Conservation (phyloP, 2,329 filamentous ascomycete species). For the Macrophomina tecta region DNA sequence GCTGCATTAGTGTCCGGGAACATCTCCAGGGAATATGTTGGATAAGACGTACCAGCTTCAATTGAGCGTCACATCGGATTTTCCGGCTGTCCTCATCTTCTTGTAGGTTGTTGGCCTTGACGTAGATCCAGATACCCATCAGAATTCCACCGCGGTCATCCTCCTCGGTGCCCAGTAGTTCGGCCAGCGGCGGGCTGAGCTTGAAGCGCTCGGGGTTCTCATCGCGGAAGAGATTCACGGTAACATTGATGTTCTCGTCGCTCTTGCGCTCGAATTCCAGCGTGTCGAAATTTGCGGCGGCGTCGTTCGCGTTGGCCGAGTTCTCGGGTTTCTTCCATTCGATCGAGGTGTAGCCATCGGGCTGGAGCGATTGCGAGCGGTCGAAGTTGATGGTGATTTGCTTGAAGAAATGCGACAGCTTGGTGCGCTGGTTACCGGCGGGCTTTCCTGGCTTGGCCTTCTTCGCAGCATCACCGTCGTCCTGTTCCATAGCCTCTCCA, state of each 20-base stretch:
- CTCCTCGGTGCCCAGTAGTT: slow-evolving; percentile 84
- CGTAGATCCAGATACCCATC: slow-evolving; percentile 95
- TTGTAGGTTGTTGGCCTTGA: slow-evolving; percentile 81
- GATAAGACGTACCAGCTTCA: slow-evolving; percentile 70
- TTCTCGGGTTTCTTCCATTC: slow-evolving; percentile 85
- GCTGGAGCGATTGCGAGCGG: slow-evolving; percentile 67
- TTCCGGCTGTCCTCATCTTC: slow-evolving; percentile 95
- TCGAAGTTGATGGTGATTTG: slow-evolving; percentile 71
- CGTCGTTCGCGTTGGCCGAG: slow-evolving; percentile 59
- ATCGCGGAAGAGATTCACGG: slow-evolving; percentile 82
- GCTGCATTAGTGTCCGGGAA: slow-evolving; percentile 18
- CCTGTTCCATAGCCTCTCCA: slow-evolving; percentile 66
- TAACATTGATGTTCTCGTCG: slow-evolving; percentile 91
- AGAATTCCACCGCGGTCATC: slow-evolving; percentile 87
- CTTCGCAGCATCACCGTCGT: slow-evolving; percentile 47
- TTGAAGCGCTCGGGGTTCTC: slow-evolving; percentile 86
- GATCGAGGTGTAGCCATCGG: slow-evolving; percentile 66
- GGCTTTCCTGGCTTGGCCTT: slow-evolving; percentile 35
- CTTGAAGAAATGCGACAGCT: slow-evolving; percentile 81
- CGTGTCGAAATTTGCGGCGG: slow-evolving; percentile 81
- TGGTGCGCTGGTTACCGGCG: slow-evolving; percentile 50
- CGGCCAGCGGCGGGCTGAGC: slow-evolving; percentile 77
- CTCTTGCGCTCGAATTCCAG: slow-evolving; percentile 89
- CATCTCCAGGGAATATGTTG: background rate
- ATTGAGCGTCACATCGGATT: slow-evolving; percentile 84